Conservation (phyloP, 2,329 filamentous ascomycete species). For the Trichophyton verrucosum region DNA sequence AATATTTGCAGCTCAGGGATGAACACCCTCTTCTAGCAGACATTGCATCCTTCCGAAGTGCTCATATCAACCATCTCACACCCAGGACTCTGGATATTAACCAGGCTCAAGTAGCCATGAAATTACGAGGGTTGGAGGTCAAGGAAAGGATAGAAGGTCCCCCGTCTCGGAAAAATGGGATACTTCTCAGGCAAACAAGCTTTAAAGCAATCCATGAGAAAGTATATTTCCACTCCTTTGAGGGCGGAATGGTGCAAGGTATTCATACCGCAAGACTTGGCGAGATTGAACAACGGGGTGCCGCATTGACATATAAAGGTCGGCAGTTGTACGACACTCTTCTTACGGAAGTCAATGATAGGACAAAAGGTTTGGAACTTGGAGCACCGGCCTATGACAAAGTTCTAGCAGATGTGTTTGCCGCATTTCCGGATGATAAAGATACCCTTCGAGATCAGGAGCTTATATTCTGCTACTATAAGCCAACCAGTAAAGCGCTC, state of each 20-base stretch:
- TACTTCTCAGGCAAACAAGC: slow-evolving; percentile 43
- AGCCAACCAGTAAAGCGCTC: slow-evolving; percentile 12
- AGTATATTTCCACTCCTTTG: slow-evolving; percentile 29
- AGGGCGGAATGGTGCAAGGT: slow-evolving; percentile 18
- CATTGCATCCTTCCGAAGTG: slow-evolving; percentile 31
- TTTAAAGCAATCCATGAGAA: slow-evolving; percentile 41
- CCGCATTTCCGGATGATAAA: slow-evolving; percentile 34
- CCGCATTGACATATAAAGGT: slow-evolving; percentile 37
- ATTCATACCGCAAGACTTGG: slow-evolving; percentile 41
- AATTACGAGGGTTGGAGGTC: slow-evolving; percentile 27
- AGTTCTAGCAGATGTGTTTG: slow-evolving; percentile 22
- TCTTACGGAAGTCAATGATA: slow-evolving; percentile 16
- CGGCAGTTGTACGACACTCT: slow-evolving; percentile 37
- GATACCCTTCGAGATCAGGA: slow-evolving; percentile 23
- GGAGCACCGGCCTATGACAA: slow-evolving; percentile 14
- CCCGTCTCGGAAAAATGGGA: slow-evolving; percentile 32
- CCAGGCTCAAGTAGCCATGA: slow-evolving; percentile 35
- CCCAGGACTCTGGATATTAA: slow-evolving; percentile 41
- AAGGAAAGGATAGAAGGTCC: slow-evolving; percentile 44
- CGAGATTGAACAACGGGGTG: slow-evolving; percentile 43
- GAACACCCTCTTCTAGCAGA: slow-evolving; percentile 41
- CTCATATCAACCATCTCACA: slow-evolving; percentile 45
- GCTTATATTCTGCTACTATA: slow-evolving; percentile 33
- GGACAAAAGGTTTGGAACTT: slow-evolving; percentile 10
- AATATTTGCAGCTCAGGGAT: slow-evolving; percentile 32